Conservation (phyloP, 495 filamentous ascomycete species). For the Talaromyces wortmannii region DNA sequence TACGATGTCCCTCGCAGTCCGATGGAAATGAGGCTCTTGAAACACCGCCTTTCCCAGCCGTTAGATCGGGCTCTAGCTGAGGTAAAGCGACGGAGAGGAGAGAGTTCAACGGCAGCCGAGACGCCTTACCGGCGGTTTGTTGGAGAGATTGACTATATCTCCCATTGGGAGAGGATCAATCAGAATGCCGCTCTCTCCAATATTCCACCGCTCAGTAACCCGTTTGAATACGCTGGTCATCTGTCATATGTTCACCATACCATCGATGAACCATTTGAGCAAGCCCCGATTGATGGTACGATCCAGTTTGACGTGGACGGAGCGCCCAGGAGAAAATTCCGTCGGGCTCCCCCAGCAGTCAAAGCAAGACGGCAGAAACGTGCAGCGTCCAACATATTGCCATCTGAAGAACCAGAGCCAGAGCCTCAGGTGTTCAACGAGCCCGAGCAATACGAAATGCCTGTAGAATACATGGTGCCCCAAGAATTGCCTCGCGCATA, state of each 20-base stretch:
- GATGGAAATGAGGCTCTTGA: neutral
- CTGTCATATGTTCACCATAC: slow-evolving; percentile 29
- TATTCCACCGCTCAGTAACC: neutral
- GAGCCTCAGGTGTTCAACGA: too few relatives aligned
- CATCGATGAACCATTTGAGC: slow-evolving; percentile 21
- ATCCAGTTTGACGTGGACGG: slow-evolving; percentile 28
- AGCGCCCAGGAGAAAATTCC: neutral
- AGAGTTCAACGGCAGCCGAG: neutral
- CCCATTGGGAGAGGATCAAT: neutral
- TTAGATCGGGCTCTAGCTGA: neutral
- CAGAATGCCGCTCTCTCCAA: neutral
- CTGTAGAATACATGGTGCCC: too few relatives aligned
- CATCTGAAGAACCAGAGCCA: neutral
- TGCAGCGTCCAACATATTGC: neutral
- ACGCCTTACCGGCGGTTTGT: slow-evolving; percentile 1
- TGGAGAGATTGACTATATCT: neutral
- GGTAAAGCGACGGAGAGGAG: neutral
- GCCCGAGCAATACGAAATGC: too few relatives aligned
- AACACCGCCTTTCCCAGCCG: neutral
- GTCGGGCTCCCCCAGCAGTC: neutral
- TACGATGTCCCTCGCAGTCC: neutral
- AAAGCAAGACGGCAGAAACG: neutral
- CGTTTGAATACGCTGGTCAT: neutral
- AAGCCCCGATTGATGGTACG: slow-evolving; percentile 19
- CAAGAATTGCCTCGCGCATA: too few relatives aligned